Percentiles rank a stretch among this genome's conserved stretches.
phyloP scores from a whole-genome alignment of 2,329 filamentous ascomycete genomes.

The Sclerotinia spermophila region DNA sequence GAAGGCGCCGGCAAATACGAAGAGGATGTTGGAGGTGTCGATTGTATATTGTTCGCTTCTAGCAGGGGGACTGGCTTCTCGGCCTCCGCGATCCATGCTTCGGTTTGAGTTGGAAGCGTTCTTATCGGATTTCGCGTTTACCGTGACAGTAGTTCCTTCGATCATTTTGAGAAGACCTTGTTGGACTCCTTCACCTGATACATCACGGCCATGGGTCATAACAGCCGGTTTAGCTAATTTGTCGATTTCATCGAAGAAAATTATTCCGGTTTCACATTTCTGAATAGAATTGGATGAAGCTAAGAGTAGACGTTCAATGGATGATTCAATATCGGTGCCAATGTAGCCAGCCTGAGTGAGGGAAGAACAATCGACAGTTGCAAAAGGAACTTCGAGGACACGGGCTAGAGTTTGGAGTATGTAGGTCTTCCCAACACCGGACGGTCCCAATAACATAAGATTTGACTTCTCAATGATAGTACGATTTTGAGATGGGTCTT shows the following conservation, averaged over 20 bases:
- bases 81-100: slow-evolving; percentile 24
- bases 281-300: slow-evolving; percentile 86
- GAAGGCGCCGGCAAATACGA: slow-evolving; percentile 95
- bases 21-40: slow-evolving; percentile 93
- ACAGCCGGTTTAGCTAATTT: slow-evolving; percentile 91
- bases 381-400: slow-evolving; percentile 91
- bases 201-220: slow-evolving; percentile 74
- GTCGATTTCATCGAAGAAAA: slow-evolving; percentile 95
- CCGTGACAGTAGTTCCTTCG: slow-evolving; percentile 88
- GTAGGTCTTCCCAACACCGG: slow-evolving; percentile 93
- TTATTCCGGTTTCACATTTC: slow-evolving; percentile 84
- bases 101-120: slow-evolving; percentile 20
- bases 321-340: slow-evolving; percentile 94
- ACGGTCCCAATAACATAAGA: slow-evolving; percentile 83
- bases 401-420: slow-evolving; percentile 83
- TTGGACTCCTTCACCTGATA: slow-evolving; percentile 93
- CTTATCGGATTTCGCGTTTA: slow-evolving; percentile 76
- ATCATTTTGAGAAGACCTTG: slow-evolving; percentile 94
- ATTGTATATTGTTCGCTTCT: slow-evolving; percentile 60
- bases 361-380: slow-evolving; percentile 92
- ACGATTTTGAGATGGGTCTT: slow-evolving; percentile 20
- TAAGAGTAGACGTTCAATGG: slow-evolving; percentile 84
- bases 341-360: slow-evolving; percentile 98
- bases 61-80: slow-evolving; percentile 23
- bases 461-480: slow-evolving; percentile 84